These are phyloP conservation scores for Kockiozyma suomiensis DNA, from an alignment of 805 yeast genomes.

Conservation along the genomic window DNA sequence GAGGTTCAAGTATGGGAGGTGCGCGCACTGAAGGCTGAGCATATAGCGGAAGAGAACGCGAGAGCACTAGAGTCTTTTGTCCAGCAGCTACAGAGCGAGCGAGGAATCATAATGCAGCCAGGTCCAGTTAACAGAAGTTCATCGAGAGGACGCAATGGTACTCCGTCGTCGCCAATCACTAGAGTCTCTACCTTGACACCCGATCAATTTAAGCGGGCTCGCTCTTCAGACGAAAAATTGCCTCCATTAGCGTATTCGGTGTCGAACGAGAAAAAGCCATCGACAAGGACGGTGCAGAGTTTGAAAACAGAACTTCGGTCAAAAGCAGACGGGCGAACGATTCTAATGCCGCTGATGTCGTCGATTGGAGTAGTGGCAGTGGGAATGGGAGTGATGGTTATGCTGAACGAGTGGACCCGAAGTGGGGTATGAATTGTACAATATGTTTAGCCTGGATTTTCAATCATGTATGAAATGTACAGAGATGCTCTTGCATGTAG, in stretches of 20 bases:
- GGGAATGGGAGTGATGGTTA: slow-evolving; percentile 27
- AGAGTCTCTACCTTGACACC: slow-evolving; percentile 19
- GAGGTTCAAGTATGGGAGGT: slow-evolving; percentile 19
- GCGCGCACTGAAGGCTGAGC: slow-evolving; percentile 26
- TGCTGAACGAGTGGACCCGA: slow-evolving; percentile 18
- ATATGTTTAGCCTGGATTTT: too few relatives aligned
- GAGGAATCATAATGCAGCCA: not conserved
- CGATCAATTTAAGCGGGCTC: slow-evolving; percentile 17
- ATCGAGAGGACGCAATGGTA: not conserved
- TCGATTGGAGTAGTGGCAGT: slow-evolving; percentile 29
- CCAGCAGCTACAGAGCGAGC: slow-evolving; percentile 9
- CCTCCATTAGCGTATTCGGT: not conserved
- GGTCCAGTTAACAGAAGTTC: not conserved
- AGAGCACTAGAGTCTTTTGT: slow-evolving; percentile 14
- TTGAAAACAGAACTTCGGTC: too few relatives aligned
- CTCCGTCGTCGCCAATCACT: not conserved
- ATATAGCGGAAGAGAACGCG: slow-evolving; percentile 20
- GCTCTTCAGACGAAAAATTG: slow-evolving; percentile 1
- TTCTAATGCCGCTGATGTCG: slow-evolving; percentile 23
- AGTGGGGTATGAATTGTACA: not conserved
- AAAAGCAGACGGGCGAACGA: not conserved
- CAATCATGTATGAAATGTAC: too few relatives aligned
- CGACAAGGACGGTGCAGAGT: not conserved
- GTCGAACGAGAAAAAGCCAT: not conserved
- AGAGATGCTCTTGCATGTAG: not conserved